Conservation (phyloP, 2,329 filamentous ascomycete genomes). For the Fusarium armeniacum region DNA sequence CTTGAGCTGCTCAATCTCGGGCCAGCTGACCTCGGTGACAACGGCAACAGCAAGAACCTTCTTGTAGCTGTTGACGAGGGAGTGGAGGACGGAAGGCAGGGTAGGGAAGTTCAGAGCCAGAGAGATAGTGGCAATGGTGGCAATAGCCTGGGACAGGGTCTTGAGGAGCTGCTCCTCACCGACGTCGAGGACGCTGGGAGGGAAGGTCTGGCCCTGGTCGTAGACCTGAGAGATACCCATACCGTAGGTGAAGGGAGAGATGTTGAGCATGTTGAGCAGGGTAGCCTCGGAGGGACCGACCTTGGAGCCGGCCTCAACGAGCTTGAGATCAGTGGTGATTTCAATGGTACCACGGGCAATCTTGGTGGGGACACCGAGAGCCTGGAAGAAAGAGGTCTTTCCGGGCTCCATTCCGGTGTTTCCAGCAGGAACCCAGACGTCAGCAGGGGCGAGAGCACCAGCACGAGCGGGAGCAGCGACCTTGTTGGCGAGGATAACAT, state of each 20-base stretch:
- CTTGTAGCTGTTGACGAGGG: constrained; percentile 98
- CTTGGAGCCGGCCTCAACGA: constrained; percentile 92
- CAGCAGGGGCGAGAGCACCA: constrained; percentile 91
- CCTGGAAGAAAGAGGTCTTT: constrained; percentile 99
- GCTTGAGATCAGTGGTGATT: constrained; percentile 98
- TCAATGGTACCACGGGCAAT: constrained; percentile 99
- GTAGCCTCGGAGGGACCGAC: constrained; percentile 99
- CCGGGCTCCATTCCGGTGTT: constrained; percentile 99
- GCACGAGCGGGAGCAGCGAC: constrained; percentile 98
- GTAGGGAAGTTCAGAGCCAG: constrained; percentile 96
- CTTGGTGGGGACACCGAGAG: constrained; percentile 99
- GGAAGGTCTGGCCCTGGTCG: constrained; percentile 96
- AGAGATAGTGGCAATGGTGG: constrained; percentile 90
- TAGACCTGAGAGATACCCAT: constrained; percentile 97
- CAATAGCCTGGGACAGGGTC: constrained; percentile 83
- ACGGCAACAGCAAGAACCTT: constrained; percentile 91
- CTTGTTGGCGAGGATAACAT: constrained; percentile 96
- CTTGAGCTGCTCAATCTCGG: constrained; percentile 97
- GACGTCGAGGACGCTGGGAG: constrained; percentile 88
- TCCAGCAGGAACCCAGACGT: constrained; percentile 96
- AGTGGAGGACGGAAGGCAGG: constrained; percentile 95
- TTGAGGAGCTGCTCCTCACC: constrained; percentile 93
- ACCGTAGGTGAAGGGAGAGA: constrained; percentile 99
- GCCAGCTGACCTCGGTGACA: constrained; percentile 92
- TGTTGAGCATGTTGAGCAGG: constrained; percentile 99